Evolutionary conservation across 768 basidiomycete species (phyloP).

Genomic region (Mycena haematopus): DNA sequence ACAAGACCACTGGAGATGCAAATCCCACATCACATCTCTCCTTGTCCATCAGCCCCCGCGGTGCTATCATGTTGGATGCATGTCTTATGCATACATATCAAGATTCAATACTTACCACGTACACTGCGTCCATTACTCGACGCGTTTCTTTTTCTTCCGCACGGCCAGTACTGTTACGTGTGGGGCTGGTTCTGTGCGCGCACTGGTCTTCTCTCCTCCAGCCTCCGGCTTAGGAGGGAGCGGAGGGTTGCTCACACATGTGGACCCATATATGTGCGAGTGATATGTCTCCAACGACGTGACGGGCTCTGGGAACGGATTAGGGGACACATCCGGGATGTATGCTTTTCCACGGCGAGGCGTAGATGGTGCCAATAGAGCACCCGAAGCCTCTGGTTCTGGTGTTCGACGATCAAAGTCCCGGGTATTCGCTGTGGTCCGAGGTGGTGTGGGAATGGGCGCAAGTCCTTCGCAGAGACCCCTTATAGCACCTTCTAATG

Average conservation of each 20-base stretch:
- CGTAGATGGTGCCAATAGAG: conserved; percentile 54
- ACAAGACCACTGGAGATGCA: neutral
- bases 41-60: conserved; percentile 14
- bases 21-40: conserved; percentile 10
- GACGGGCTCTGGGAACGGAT: conserved; percentile 71
- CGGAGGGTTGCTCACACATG: conserved; percentile 57
- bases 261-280: conserved; percentile 65
- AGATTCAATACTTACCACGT: conserved; percentile 19
- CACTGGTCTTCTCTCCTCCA: conserved; percentile 12
- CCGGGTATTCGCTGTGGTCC: conserved; percentile 19
- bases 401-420: conserved; percentile 47
- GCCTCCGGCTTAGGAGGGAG: conserved; percentile 27
- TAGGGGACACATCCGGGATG: conserved; percentile 61
- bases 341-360: conserved; percentile 44
- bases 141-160: conserved; percentile 61
- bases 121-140: conserved; percentile 31
- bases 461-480: conserved; percentile 74
- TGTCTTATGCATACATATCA: conserved; percentile 20
- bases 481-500: conserved; percentile 70
- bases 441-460: conserved; percentile 34
- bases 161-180: conserved; percentile 65
- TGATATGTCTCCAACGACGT: conserved; percentile 66
- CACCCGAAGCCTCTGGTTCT: conserved; percentile 40
- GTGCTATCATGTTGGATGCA: neutral
- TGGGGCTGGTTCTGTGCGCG: conserved; percentile 27